Evolutionary conservation across 169 alveolate species (phyloP), one percentile per base, ranked within the genome.

Genomic region (Besnoitia besnoiti): DNA sequence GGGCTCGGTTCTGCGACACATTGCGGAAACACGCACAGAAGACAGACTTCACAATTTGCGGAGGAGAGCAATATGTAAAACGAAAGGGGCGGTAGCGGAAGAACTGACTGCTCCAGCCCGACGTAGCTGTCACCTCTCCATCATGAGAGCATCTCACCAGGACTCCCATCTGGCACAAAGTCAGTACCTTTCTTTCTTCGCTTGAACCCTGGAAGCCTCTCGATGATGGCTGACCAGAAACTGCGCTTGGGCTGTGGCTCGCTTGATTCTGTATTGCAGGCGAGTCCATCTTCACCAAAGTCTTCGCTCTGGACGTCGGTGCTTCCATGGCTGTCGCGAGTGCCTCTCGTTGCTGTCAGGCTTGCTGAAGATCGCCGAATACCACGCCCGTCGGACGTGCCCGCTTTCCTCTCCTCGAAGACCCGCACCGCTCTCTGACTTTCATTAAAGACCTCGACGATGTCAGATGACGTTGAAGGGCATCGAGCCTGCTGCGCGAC

Each of bases 211-310:
- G 73, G 73, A 55, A 55, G 73, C 27, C 73, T 55, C 27, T 55
- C 73, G 73, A 55, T 14, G 73, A 55, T 55, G 73, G 35, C 73
- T 33, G 73, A 55, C 73, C 73, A 55, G 73, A 55, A 55, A 55
- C 73, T 33, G 35, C 73, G 73, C 27, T 1, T 10, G 0, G 67
- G 24, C 30, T 27, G 73, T 55, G 73, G 16, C 73, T 55, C 73
- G 16, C 8, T 55, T 55, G 27, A 10, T 8, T 55, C 8, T 0
- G 7, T 2, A 55, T 24, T 55, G 73, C 27, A 10, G 73, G 16
- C 27, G 73, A 55, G 73, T 33, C 35, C 73, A 21, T 24, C 33
- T 21, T 21, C 73, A 10, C 73, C 35, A 33, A 8, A 33, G 27
- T 55, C 73, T 33, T 55, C 73, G 27, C 27, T 55, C 73, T 33